phyloP scores from a whole-genome alignment of 2,329 filamentous ascomycete species.

The Juglanconis sp. region DNA sequence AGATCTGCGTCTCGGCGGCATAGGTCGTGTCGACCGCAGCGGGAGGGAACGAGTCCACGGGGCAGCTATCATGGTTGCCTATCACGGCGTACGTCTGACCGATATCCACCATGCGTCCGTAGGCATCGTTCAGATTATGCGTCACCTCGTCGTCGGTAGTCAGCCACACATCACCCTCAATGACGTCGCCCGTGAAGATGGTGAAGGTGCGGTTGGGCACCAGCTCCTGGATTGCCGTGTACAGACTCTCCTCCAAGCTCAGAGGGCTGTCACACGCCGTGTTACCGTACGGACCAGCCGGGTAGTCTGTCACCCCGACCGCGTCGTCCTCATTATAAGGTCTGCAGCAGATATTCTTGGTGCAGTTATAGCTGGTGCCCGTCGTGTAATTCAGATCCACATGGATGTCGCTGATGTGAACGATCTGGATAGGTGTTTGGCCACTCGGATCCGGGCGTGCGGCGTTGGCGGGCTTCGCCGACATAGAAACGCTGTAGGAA shows the following conservation, averaged over 20 bases:
- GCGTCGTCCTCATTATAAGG: slow-evolving; percentile 44
- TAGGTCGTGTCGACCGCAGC: slow-evolving; percentile 28
- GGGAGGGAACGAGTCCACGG: slow-evolving; percentile 49
- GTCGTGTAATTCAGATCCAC: slow-evolving; percentile 53
- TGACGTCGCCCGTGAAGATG: slow-evolving; percentile 59
- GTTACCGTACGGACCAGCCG: slow-evolving; percentile 51
- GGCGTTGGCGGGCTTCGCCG: slow-evolving; percentile 32
- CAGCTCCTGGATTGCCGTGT: slow-evolving; percentile 44
- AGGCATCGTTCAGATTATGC: slow-evolving; percentile 40
- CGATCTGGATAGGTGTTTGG: slow-evolving; percentile 47
- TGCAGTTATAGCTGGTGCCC: slow-evolving; percentile 53
- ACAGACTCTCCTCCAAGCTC: slow-evolving; percentile 52
- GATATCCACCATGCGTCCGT: slow-evolving; percentile 40
- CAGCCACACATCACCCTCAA: slow-evolving; percentile 51
- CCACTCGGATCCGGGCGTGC: slow-evolving; percentile 40
- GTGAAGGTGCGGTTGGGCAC: slow-evolving; percentile 47
- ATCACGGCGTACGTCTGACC: slow-evolving; percentile 44
- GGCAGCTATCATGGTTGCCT: slow-evolving; percentile 56
- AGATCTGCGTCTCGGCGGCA: slow-evolving; percentile 44
- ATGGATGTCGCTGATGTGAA: slow-evolving; percentile 60
- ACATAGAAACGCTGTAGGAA: slow-evolving; percentile 43
- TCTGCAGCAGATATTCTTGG: slow-evolving; percentile 58
- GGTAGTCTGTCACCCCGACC: slow-evolving; percentile 44
- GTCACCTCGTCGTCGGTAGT: slow-evolving; percentile 32
- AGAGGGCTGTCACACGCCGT: slow-evolving; percentile 51